A percentile compares a stretch with the other conserved stretches of the same genome.
These are phyloP conservation scores for Gossypium davidsonii DNA, from an alignment of 441 rosid genomes.

Conservation along the genomic window DNA sequence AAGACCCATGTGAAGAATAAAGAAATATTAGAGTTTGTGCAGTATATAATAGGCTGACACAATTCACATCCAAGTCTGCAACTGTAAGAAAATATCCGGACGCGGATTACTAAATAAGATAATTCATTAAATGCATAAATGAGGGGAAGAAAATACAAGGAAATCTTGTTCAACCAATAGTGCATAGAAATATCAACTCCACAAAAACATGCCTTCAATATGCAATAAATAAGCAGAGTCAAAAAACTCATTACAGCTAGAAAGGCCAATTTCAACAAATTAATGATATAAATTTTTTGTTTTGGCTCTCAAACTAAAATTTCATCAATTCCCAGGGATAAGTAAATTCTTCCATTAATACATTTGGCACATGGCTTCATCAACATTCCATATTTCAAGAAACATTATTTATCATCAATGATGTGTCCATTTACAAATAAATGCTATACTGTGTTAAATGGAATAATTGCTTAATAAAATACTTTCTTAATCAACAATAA, in stretches of 20 bases:
- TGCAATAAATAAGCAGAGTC: not conserved
- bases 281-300: not conserved
- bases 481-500: not conserved
- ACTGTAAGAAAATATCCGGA: not conserved
- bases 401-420: not conserved
- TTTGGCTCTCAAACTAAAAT: not conserved
- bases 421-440: not conserved
- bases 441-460: not conserved
- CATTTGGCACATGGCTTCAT: not conserved
- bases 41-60: not conserved
- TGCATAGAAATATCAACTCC: not conserved
- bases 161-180: not conserved
- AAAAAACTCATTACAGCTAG: not conserved
- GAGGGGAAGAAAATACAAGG: not conserved
- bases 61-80: not conserved
- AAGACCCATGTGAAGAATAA: not conserved
- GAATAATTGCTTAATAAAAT: not conserved
- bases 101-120: not conserved
- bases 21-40: not conserved
- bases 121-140: not conserved
- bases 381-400: not conserved
- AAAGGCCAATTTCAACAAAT: not conserved
- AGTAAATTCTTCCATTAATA: constrained; percentile 7
- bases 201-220: not conserved
- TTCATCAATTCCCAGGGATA: not conserved